Conservation (phyloP, 164 flowering plant genomes). For the Saururus chinensis region DNA sequence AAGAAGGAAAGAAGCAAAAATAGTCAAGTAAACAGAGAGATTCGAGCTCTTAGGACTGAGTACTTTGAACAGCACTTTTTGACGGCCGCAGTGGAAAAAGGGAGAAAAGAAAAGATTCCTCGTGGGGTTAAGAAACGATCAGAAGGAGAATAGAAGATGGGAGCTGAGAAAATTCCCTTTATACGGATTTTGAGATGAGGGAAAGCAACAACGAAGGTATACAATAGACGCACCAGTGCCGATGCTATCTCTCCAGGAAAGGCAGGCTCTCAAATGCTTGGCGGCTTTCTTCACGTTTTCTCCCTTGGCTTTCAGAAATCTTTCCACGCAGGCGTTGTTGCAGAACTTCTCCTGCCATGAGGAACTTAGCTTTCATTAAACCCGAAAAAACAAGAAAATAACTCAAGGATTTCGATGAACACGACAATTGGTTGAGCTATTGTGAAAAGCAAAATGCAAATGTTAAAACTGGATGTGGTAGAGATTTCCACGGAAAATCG, state of each 20-base stretch:
- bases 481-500: too few relatives aligned
- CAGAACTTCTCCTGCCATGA: constrained; percentile 84
- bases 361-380: not conserved
- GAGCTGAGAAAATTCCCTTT: constrained; percentile 1
- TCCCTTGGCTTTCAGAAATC: constrained; percentile 80
- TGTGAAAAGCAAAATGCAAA: not conserved
- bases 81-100: constrained; percentile 9
- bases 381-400: not conserved
- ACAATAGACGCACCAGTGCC: constrained; percentile 48
- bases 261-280: constrained; percentile 72
- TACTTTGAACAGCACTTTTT: constrained; percentile 8
- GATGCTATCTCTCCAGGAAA: constrained; percentile 80
- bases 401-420: not conserved
- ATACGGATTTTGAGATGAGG: constrained; percentile 6
- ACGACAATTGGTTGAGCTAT: too few relatives aligned
- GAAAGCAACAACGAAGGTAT: not conserved
- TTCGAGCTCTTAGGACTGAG: not conserved
- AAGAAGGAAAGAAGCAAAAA: not conserved
- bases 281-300: constrained; percentile 88
- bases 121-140: constrained; percentile 7
- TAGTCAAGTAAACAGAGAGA: not conserved
- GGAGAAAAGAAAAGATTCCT: constrained; percentile 25
- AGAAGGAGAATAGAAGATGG: constrained; percentile 9
- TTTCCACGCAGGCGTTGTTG: constrained; percentile 58
- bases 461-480: not conserved